Percentiles rank a stretch among this genome's conserved stretches.
These are phyloP conservation scores for Conidiobolus coronatus DNA, from an alignment of 371 early-diverging fungal species.

Conservation along the genomic window DNA sequence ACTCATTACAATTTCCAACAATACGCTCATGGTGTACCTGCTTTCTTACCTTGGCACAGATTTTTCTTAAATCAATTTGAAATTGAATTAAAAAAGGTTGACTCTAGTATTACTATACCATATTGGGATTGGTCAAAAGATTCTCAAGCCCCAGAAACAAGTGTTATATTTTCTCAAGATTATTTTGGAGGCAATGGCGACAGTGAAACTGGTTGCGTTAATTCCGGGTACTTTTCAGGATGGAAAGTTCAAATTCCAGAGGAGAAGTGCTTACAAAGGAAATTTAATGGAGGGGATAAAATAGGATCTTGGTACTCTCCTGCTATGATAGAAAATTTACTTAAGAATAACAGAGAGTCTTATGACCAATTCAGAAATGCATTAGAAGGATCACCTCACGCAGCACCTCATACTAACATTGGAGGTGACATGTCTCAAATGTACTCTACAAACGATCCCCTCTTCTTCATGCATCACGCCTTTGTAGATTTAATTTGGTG, in stretches of 20 bases:
- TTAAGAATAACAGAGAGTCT: not conserved
- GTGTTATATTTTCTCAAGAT: conserved; percentile 4
- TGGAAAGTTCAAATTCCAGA: conserved; percentile 2
- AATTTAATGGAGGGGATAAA: conserved; percentile 2
- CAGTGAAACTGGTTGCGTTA: conserved; percentile 6
- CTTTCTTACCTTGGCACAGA: conserved; percentile 21
- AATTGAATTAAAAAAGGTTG: conserved; percentile 9
- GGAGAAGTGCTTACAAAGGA: conserved; percentile 10
- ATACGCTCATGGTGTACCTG: conserved; percentile 7
- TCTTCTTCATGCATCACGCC: conserved; percentile 22
- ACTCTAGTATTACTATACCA: conserved; percentile 17
- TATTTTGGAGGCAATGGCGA: conserved; percentile 10
- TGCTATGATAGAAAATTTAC: not conserved
- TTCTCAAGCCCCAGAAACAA: conserved; percentile 1
- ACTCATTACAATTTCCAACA: not conserved
- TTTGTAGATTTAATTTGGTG: conserved; percentile 23
- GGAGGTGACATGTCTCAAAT: conserved; percentile 10
- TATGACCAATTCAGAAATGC: conserved; percentile 5
- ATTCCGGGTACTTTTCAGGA: conserved; percentile 6
- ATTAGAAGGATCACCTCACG: conserved; percentile 6
- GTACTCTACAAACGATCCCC: conserved; percentile 19
- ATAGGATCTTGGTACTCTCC: conserved; percentile 12
- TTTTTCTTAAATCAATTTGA: conserved; percentile 11
- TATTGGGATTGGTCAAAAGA: conserved; percentile 18
- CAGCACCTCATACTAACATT: not conserved